Evolutionary conservation across 768 basidiomycete genomes (phyloP), one percentile per base, ranked within the genome.

Genomic region (Termitomyces sp.): DNA sequence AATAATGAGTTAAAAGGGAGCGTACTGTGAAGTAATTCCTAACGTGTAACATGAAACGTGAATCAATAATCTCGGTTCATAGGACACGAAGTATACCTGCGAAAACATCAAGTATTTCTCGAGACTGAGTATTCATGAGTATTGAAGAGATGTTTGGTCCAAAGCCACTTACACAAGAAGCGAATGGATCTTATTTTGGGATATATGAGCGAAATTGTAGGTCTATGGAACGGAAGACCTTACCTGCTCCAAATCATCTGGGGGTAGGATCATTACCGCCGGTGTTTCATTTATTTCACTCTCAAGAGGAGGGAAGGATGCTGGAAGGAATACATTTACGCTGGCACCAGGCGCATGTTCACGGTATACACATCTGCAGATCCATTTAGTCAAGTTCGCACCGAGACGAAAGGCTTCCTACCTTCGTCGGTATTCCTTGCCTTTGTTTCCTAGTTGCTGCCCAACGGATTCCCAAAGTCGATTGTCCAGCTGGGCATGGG

Each of bases 351-450:
- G 46, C 0, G 75, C 72, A 10, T 58, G 63, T 20, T 74, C 72
- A 35, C 81, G 78, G 59, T 75, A 78, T 5, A 71, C 70, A 58
- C 83, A 87, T 58, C 81, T 84, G 59, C 55, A 18, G 50, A 3
- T 53, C 33, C 7, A 18, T 18, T 61, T 47, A 56, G 50, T 23
- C 36, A 7, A 38, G 32, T 51, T 9, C 64, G 57, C 32, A 28
- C 23, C 9, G 30, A 36, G 30, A 6, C 18, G 33, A 10, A 41
- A 38, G 23, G 10, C 4, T 33, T n/a, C 33, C 1, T 54, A 83
- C 86, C 85, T 77, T 23, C 71, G 70, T 32, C 72, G 72, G 58
- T 90, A 89, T 60, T 83, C 82, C 57, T 73, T 76, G 14, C 80
- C 73, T 49, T 75, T 79, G 64, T 58, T 71, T 14, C 61, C 67